phyloP scores from a whole-genome alignment of 805 yeast species.

The Candida incommunis region DNA sequence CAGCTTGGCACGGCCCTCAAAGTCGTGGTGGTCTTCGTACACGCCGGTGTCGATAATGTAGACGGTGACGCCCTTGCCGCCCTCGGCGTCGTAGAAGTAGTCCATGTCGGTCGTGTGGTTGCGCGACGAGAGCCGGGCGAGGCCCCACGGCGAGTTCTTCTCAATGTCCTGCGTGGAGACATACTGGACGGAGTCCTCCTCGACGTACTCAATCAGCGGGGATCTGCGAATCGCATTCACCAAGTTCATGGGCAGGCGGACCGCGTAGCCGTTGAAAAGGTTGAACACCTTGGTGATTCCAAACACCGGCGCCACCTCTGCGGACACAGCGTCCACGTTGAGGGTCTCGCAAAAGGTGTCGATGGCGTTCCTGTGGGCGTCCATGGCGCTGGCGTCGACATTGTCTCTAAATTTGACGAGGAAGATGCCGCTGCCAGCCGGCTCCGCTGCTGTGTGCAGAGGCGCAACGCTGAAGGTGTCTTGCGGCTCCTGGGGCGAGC shows the following conservation, averaged over 20 bases:
- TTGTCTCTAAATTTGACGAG: constrained; percentile 72
- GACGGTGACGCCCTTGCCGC: constrained; percentile 26
- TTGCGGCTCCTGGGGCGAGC: not conserved
- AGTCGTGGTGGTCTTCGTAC: constrained; percentile 32
- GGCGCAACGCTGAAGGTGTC: not conserved
- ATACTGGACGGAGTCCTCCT: constrained; percentile 41
- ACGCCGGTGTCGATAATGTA: constrained; percentile 51
- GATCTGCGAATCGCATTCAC: constrained; percentile 56
- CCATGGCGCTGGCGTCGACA: constrained; percentile 35
- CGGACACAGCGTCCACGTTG: constrained; percentile 5
- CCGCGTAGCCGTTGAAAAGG: constrained; percentile 72
- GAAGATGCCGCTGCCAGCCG: constrained; percentile 26
- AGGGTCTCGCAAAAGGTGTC: constrained; percentile 22
- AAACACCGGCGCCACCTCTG: not conserved
- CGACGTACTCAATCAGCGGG: constrained; percentile 43
- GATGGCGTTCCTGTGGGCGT: constrained; percentile 58
- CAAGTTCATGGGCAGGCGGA: constrained; percentile 63
- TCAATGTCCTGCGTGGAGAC: constrained; percentile 35
- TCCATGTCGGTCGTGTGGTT: constrained; percentile 42
- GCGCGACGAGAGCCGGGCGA: constrained; percentile 57
- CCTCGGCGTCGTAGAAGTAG: constrained; percentile 45
- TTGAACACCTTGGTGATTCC: constrained; percentile 27
- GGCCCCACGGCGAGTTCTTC: constrained; percentile 64
- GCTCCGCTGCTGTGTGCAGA: not conserved
- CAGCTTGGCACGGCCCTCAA: constrained; percentile 35